Evolutionary conservation across 2,329 filamentous ascomycete genomes (phyloP), one percentile per base, ranked within the genome.

Genomic region (Xylariaceae sp.): DNA sequence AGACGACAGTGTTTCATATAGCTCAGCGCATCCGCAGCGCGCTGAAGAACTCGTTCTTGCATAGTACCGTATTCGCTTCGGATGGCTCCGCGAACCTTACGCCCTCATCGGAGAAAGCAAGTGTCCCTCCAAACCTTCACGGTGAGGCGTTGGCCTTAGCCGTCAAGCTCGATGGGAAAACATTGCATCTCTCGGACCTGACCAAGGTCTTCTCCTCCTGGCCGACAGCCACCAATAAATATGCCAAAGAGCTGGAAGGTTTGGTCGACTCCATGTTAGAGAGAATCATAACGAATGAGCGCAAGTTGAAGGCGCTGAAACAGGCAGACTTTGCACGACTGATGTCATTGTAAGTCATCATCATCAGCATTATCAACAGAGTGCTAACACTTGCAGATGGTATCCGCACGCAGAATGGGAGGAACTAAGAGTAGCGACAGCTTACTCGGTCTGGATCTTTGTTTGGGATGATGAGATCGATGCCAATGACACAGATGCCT

Each of bases 381-480:
- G n/a, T 11, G 27, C 40, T 53, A 50, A 44, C 32, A 10, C 5
- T 11, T 10, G 9, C 7, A 67, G 65, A 17, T 68, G 65, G 66
- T 66, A 65, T 52, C 64, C 64, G 3, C 55, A 61, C 38, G 61
- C 65, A 41, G 57, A 62, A 45, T 68, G 66, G 66, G 54, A 60
- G 11, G 63, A 67, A 40, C 60, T 68, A 3, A 57, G 61, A 35
- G 59, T 62, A 6, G 62, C 62, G 2, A 63, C 63, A 32, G 55
- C 64, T 2, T 66, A 67, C 47, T 62, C 64, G 0, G 59, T 66
- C 7, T 67, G 64, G 59, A 63, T 66, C 33, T 68, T 68, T 45
- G 60, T 66, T 32, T 68, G 65, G 65, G 65, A 68, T 45, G 66
- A 67, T 35, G 63, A 64, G 12, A 63, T 68, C 33, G 66, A 68